Base-by-base conservation (phyloP, 1,284 basidiomycete species). In the Pseudozyma tsukubaensis region DNA sequence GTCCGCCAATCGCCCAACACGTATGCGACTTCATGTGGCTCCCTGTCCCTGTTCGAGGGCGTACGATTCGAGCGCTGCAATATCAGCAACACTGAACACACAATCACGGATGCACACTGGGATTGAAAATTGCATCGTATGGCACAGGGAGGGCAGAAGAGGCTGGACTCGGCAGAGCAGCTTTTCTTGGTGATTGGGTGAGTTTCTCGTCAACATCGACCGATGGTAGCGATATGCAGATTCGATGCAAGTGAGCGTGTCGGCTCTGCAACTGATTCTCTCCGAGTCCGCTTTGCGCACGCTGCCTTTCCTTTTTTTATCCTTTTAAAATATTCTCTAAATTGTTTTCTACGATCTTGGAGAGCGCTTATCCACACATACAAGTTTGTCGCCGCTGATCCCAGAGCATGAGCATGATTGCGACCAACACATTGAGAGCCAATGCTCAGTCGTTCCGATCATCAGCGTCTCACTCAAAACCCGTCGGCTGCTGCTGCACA, bases 151-250 rank as follows among this genome's bases (percentile, higher is more conserved):
- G 42, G n/a, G 16, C 42, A 18, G 7, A 43, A 18, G 16, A 8
- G 42, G 42, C 24, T 29, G 24, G 24, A 29, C 24, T 29, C 24
- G 24, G 24, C 24, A 29, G 39, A 18, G 50, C 24, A n/a, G 12
- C 39, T 37, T 19, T n/a, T 40, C 34, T 40, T 35, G 13, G 36
- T 36, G 12, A 24, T 35, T 29, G 42, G 43, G 52, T 45, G 40
- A 54, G 32, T 54, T 54, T 54, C 43, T 45, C 50, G 32, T 59
- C 47, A 42, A 58, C 56, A 58, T 58, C 56, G 56, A 44, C 48
- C 47, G 56, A 58, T 58, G 39, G 50, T 35, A 24, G 32, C 39
- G 29, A 48, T 40, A 24, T 58, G 56, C 56, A 58, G 37, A 14
- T 37, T 24, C 32, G 21, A 39, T 57, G 44, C 44, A 45, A 24